A percentile compares a stretch with the other conserved stretches of the same genome.
Conservation (phyloP, 257 asterid species). For the Linderniella brevidens region DNA sequence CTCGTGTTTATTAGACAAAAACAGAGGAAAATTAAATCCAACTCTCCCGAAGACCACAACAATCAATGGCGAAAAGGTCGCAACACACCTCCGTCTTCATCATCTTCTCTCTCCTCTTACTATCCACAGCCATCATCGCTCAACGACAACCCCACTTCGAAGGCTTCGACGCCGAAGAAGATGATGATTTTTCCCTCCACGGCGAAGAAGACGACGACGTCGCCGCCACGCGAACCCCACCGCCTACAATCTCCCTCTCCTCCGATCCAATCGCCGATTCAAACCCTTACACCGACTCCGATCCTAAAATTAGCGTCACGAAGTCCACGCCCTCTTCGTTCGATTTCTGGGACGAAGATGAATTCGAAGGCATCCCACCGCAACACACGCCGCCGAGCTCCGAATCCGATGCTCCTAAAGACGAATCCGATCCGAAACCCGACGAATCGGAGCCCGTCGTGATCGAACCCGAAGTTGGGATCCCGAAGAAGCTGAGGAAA, state of each 20-base stretch:
- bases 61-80: too few species aligned
- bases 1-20: too few species aligned
- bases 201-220: neutral
- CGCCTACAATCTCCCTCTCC: slow-evolving; percentile 1
- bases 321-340: slow-evolving; percentile 1
- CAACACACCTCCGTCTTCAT: too few species aligned
- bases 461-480: neutral
- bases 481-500: neutral
- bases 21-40: too few species aligned
- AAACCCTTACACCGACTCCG: neutral
- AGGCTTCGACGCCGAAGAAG: slow-evolving; percentile 6
- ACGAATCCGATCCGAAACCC: neutral
- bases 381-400: neutral
- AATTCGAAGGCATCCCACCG: slow-evolving; percentile 4
- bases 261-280: neutral
- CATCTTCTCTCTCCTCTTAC: too few species aligned
- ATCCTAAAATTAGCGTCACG: neutral
- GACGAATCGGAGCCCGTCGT: neutral
- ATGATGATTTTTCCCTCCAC: neutral
- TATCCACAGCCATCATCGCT: too few species aligned
- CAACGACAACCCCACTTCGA: slow-evolving; percentile 2
- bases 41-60: too few species aligned
- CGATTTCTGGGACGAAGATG: slow-evolving; percentile 6
- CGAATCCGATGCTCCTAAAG: neutral
- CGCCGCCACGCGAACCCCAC: neutral